phyloP scores from a whole-genome alignment of 2,329 filamentous ascomycete species.

The Dryadomyces quercivorus region DNA sequence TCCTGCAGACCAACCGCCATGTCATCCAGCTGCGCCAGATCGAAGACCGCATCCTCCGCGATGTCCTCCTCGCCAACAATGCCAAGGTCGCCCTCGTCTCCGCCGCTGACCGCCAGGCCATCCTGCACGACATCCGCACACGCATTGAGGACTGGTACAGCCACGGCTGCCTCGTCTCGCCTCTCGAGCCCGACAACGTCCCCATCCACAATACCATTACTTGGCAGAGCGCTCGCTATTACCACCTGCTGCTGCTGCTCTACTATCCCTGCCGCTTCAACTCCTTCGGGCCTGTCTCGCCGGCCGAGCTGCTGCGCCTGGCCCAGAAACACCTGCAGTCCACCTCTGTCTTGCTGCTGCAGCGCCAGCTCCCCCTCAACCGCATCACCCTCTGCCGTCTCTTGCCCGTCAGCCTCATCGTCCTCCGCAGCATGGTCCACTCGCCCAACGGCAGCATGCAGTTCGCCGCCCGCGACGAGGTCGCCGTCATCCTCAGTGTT shows the following conservation, averaged over 20 bases:
- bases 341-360: slow-evolving; percentile 27
- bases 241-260: slow-evolving; percentile 29
- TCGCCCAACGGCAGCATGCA: slow-evolving; percentile 13
- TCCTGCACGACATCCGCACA: slow-evolving; percentile 23
- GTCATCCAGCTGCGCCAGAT: slow-evolving; percentile 31
- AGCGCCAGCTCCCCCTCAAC: slow-evolving; percentile 30
- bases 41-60: slow-evolving; percentile 26
- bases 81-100: slow-evolving; percentile 15
- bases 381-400: slow-evolving; percentile 27
- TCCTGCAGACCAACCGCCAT: slow-evolving; percentile 31
- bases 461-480: slow-evolving; percentile 22
- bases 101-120: slow-evolving; percentile 13
- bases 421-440: slow-evolving; percentile 20
- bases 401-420: slow-evolving; percentile 23
- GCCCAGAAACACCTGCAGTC: slow-evolving; percentile 29
- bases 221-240: slow-evolving; percentile 30
- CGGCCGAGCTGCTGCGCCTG: slow-evolving; percentile 24
- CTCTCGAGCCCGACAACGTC: slow-evolving; percentile 26
- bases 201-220: slow-evolving; percentile 32
- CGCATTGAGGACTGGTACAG: slow-evolving; percentile 35
- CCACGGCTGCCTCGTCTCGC: slow-evolving; percentile 30
- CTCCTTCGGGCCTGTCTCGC: slow-evolving; percentile 13
- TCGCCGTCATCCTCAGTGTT: slow-evolving; percentile 16
- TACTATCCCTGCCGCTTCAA: slow-evolving; percentile 25
- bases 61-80: slow-evolving; percentile 16